Evolutionary conservation across 2,329 filamentous ascomycete species (phyloP).

Genomic region (Huntiella omanensis): DNA sequence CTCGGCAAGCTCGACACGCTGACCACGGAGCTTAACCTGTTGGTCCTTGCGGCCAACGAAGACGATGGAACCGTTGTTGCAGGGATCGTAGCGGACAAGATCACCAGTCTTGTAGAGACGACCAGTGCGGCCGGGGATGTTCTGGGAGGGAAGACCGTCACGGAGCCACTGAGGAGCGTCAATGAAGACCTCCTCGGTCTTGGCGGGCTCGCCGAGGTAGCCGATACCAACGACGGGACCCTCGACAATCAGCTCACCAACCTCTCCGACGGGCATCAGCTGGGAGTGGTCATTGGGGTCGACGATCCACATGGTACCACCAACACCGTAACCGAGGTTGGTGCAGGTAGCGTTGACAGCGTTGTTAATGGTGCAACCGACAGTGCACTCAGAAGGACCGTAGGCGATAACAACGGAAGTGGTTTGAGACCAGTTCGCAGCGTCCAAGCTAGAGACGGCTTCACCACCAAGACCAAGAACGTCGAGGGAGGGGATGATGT

Average conservation of each 20-base stretch:
- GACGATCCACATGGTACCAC: conserved; percentile 31
- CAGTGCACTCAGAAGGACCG: conserved; percentile 34
- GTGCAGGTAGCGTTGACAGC: conserved; percentile 22
- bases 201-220: conserved; percentile 38
- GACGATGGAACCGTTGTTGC: conserved; percentile 33
- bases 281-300: conserved; percentile 27
- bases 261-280: conserved; percentile 27
- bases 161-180: conserved; percentile 33
- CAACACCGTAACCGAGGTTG: conserved; percentile 29
- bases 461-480: conserved; percentile 32
- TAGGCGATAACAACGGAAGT: conserved; percentile 33
- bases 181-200: conserved; percentile 40
- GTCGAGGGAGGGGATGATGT: conserved; percentile 27
- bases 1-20: conserved; percentile 40
- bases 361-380: conserved; percentile 30
- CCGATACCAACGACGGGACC: conserved; percentile 43
- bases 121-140: conserved; percentile 20
- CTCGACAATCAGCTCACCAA: conserved; percentile 35
- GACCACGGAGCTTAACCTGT: conserved; percentile 50
- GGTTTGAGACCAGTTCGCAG: conserved; percentile 26
- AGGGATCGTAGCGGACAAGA: conserved; percentile 32
- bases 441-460: conserved; percentile 32
- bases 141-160: conserved; percentile 17
- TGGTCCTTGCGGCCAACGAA: conserved; percentile 46
- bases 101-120: conserved; percentile 43